These are phyloP conservation scores for Arxiozyma heterogenica DNA, from an alignment of 1,139 yeast genomes.

Conservation along the genomic window DNA sequence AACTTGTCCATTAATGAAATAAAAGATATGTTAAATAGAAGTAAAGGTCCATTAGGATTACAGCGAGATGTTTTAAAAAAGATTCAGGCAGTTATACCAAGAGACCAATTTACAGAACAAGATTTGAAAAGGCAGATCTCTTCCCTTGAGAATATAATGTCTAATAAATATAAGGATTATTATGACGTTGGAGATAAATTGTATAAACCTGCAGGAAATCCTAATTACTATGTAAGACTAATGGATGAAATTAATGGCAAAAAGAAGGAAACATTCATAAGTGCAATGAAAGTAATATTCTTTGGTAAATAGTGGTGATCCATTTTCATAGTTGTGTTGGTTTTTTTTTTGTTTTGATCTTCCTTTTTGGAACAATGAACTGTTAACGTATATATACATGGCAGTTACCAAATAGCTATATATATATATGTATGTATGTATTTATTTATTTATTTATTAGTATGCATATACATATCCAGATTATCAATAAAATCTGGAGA, in stretches of 20 bases:
- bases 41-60: constrained; percentile 29
- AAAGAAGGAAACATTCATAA: constrained; percentile 53
- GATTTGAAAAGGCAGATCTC: constrained; percentile 52
- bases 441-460: too few species aligned
- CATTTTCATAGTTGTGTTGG: too few species aligned
- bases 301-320: constrained; percentile 44
- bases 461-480: too few species aligned
- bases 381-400: neutral
- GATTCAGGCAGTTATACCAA: constrained; percentile 34
- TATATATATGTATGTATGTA: neutral
- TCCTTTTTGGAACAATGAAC: neutral
- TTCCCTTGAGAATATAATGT: constrained; percentile 49
- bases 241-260: constrained; percentile 67
- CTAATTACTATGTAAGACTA: constrained; percentile 64
- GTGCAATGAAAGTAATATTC: constrained; percentile 60
- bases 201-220: constrained; percentile 72
- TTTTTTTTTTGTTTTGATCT: too few species aligned
- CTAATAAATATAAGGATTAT: constrained; percentile 54
- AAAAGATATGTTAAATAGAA: constrained; percentile 29
- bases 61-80: constrained; percentile 29
- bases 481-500: too few species aligned
- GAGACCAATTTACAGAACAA: constrained; percentile 37
- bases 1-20: constrained; percentile 30
- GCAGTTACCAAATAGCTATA: too few species aligned
- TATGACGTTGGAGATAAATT: constrained; percentile 60